Evolutionary conservation across 495 filamentous ascomycete genomes (phyloP).

Genomic region (Terfezia claveryi): DNA sequence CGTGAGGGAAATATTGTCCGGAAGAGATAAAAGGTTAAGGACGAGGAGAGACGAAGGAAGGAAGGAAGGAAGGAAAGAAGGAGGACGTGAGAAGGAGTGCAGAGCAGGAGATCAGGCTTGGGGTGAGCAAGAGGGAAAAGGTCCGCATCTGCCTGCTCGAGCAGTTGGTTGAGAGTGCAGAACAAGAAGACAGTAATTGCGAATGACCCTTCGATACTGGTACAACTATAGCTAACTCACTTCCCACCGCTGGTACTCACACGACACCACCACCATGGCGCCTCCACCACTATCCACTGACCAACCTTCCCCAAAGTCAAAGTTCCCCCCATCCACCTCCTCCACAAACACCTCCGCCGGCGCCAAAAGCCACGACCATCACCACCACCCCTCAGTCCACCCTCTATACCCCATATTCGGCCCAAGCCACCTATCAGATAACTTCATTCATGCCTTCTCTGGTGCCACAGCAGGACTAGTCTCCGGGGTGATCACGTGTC

Average conservation of each 20-base stretch:
- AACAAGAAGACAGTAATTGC: no score
- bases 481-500: conserved; percentile 86
- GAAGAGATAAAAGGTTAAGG: no score
- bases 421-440: conserved; percentile 9
- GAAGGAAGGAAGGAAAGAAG: no score
- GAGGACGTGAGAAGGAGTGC: no score
- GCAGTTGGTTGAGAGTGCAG: no score
- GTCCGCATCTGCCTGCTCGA: no score
- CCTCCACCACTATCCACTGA: neutral
- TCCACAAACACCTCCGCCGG: neutral
- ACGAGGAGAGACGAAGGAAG: no score
- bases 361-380: neutral
- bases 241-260: neutral
- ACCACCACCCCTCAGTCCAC: neutral
- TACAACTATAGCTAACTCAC: no score
- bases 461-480: conserved; percentile 76
- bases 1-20: no score
- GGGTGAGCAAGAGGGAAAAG: no score
- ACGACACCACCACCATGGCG: neutral
- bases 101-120: no score
- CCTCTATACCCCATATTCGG: conserved; percentile 10
- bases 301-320: neutral
- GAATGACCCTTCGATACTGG: no score
- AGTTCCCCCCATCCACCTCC: neutral
- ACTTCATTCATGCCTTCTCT: conserved; percentile 39